phyloP scores from a whole-genome alignment of 495 filamentous ascomycete genomes.

The Penicillium fimorum region DNA sequence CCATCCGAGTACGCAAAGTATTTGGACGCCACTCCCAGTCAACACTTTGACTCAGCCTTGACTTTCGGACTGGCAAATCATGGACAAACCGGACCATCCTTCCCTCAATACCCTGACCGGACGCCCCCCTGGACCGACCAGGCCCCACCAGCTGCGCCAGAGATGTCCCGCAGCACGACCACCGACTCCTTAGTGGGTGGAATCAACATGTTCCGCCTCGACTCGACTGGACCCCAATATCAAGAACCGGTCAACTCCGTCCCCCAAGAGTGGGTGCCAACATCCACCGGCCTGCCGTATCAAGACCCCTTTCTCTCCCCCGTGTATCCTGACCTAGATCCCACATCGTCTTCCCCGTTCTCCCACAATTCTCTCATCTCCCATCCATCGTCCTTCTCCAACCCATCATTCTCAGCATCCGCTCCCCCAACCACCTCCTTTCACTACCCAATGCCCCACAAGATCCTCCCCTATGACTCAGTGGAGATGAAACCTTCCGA shows the following conservation, averaged over 20 bases:
- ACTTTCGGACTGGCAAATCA: constrained; percentile 32
- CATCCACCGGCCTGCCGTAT: constrained; percentile 26
- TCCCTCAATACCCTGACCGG: constrained; percentile 22
- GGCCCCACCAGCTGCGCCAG: constrained; percentile 25
- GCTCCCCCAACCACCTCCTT: constrained; percentile 33
- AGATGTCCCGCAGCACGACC: constrained; percentile 48
- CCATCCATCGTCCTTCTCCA: constrained; percentile 26
- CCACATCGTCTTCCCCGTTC: constrained; percentile 12
- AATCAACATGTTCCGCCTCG: constrained; percentile 46
- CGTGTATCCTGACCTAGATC: constrained; percentile 32
- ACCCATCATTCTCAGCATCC: constrained; percentile 37
- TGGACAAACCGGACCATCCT: constrained; percentile 27
- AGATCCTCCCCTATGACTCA: constrained; percentile 17
- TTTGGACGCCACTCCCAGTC: constrained; percentile 31
- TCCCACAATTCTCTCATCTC: constrained; percentile 17
- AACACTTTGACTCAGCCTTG: constrained; percentile 28
- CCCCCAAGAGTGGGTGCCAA: constrained; percentile 36
- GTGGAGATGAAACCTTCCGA: constrained; percentile 38
- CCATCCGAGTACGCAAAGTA: constrained; percentile 44
- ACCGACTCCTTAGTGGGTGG: constrained; percentile 45
- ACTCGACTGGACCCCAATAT: constrained; percentile 35
- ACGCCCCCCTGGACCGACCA: constrained; percentile 23
- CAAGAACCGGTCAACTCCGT: constrained; percentile 33
- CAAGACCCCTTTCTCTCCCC: constrained; percentile 32
- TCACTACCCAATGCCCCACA: constrained; percentile 17